Base-by-base conservation (phyloP, 495 filamentous ascomycete genomes). In the Apiosordaria backusii region DNA sequence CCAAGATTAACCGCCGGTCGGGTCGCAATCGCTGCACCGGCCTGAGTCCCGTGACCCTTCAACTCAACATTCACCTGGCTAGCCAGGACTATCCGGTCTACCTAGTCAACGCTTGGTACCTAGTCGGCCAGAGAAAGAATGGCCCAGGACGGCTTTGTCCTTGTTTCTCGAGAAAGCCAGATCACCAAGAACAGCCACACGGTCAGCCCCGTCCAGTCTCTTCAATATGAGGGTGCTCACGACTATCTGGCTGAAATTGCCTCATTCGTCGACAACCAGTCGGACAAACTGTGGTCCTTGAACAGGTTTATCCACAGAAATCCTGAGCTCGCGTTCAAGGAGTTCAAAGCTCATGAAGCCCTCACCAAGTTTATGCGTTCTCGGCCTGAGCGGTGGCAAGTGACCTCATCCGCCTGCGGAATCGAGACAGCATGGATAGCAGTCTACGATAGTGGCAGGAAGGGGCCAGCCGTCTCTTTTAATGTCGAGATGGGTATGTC, bases 221-320 rank as follows among this genome's bases (percentile, higher is more conserved):
- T 0, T 24, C 50, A 21, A 27, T 23, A 45, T 45, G 35, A 45
- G 35, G 35, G 54, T 10, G 10, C 29, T 24, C 59, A 23, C 16
- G 24, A 27, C 13, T 63, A 61, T 52, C n/a, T 70, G 60, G 62
- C 65, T 5, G 77, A 77, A 3, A 80, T 83, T 45, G 75, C 71
- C 63, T 60, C 61, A n/a, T 76, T 72, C 61, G 63, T 84, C 18
- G 74, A 81, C 57, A 70, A 60, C 57, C 68, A 80, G 16, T 68
- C 70, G 16, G 73, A 77, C 13, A 71, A 71, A 1, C 65, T 83
- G 15, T 79, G 80, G 76, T 69, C 75, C 4, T 65, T 84, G 58
- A 84, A 81, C 64, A 72, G 70, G 23, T 78, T 84, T 75, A 87
- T 89, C 25, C 87, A 86, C 75, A 83, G 83, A 4, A 84, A 87